Evolutionary conservation across 2,329 filamentous ascomycete genomes (phyloP).

Genomic region (Aspergillus jensenii): DNA sequence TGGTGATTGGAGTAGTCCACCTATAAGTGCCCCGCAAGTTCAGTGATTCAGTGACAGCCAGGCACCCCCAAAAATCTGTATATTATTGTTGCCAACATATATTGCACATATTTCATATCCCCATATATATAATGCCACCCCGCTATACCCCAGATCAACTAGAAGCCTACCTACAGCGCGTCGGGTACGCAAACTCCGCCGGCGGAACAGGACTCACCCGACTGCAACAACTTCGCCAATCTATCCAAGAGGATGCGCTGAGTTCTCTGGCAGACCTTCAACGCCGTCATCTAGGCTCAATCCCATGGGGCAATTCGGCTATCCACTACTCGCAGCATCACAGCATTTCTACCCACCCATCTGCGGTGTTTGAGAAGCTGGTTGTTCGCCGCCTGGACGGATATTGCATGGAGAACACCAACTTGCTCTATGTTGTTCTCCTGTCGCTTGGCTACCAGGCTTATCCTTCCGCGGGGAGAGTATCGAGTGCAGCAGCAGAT

Average conservation of each 20-base stretch:
- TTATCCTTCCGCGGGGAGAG: conserved; percentile 57
- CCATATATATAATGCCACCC: not conserved
- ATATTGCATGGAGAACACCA: conserved; percentile 63
- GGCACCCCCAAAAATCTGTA: no score
- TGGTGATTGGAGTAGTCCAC: no score
- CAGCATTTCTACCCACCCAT: conserved; percentile 50
- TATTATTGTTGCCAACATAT: not conserved
- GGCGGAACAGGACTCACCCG: conserved; percentile 16
- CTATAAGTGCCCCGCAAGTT: not conserved
- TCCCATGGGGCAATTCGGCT: conserved; percentile 59
- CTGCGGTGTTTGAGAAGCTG: conserved; percentile 55
- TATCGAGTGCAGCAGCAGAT: conserved; percentile 36
- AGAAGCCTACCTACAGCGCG: conserved; percentile 35
- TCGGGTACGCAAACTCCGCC: conserved; percentile 24
- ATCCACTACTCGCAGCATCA: conserved; percentile 56
- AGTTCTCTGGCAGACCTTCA: conserved; percentile 36
- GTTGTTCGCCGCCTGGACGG: conserved; percentile 53
- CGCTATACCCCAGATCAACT: conserved; percentile 38
- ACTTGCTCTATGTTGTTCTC: conserved; percentile 53
- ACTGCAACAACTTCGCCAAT: conserved; percentile 27
- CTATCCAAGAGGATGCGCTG: conserved; percentile 31
- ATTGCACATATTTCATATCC: not conserved
- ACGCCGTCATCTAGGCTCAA: conserved; percentile 45
- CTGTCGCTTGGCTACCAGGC: conserved; percentile 53
- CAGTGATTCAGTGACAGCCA: not conserved